Conservation (phyloP, 2,329 filamentous ascomycete genomes). For the Ophiostoma australiae region DNA sequence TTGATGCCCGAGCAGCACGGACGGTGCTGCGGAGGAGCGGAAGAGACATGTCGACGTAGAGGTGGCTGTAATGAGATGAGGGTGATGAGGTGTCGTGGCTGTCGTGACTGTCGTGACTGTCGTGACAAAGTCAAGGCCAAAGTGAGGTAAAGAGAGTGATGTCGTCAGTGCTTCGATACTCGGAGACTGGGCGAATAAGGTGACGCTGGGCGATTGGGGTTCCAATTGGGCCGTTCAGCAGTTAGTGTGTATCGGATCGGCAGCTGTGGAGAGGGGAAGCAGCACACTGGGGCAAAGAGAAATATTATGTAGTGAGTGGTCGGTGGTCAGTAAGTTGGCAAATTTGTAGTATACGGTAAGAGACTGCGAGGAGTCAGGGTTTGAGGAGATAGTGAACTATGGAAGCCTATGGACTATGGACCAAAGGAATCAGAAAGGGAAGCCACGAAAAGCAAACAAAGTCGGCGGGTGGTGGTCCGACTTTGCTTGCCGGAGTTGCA, state of each 20-base stretch:
- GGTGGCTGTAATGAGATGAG: neutral
- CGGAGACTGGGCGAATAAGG: slow-evolving; percentile 4
- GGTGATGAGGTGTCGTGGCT: neutral
- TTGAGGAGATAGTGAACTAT: neutral
- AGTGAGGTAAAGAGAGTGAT: neutral
- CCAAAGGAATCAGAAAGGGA: neutral
- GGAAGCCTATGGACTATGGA: neutral
- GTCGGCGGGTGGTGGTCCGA: neutral
- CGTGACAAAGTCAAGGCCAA: neutral
- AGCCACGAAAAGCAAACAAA: neutral
- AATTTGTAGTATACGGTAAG: neutral
- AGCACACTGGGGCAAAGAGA: neutral
- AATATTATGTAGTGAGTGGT: neutral
- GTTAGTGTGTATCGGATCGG: neutral
- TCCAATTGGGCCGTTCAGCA: slow-evolving; percentile 1
- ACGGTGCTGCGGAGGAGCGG: slow-evolving; percentile 46
- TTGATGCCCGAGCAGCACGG: slow-evolving; percentile 41
- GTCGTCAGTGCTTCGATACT: slow-evolving; percentile 5
- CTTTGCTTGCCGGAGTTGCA: slow-evolving; percentile 1
- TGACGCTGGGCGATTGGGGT: slow-evolving; percentile 1
- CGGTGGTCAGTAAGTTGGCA: neutral
- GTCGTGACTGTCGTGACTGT: neutral
- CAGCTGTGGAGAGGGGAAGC: slow-evolving; percentile 13
- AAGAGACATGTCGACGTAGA: slow-evolving; percentile 42
- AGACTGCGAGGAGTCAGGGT: neutral